A percentile compares a stretch with the other conserved stretches of the same genome.
Conservation (phyloP, 805 yeast genomes). For the Metschnikowia reukaufii region DNA sequence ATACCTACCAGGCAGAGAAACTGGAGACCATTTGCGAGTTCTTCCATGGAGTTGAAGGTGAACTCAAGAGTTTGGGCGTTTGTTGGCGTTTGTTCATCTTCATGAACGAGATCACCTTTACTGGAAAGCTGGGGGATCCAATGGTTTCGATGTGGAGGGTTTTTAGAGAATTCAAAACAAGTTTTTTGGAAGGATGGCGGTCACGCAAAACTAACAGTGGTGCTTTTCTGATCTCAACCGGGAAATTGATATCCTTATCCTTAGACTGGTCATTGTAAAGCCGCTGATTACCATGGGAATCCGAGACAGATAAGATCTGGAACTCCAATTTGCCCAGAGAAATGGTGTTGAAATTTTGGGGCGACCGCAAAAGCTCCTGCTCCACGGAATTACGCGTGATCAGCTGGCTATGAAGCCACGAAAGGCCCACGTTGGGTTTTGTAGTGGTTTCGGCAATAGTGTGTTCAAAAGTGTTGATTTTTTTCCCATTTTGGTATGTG, state of each 20-base stretch:
- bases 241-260: conserved; percentile 36
- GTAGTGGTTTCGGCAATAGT: conserved; percentile 17
- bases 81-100: conserved; percentile 25
- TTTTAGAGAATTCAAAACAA: conserved; percentile 32
- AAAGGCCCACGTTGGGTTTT: conserved; percentile 36
- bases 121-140: conserved; percentile 11
- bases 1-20: conserved; percentile 67
- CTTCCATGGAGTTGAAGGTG: conserved; percentile 25
- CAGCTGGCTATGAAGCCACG: conserved; percentile 22
- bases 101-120: conserved; percentile 42
- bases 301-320: conserved; percentile 34
- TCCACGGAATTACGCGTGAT: conserved; percentile 36
- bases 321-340: conserved; percentile 31
- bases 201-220: conserved; percentile 27
- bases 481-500: conserved; percentile 28
- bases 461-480: conserved; percentile 24
- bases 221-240: conserved; percentile 27
- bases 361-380: conserved; percentile 33
- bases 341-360: conserved; percentile 21
- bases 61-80: conserved; percentile 26
- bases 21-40: conserved; percentile 33
- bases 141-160: conserved; percentile 24
- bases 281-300: conserved; percentile 33
- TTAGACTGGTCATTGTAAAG: conserved; percentile 39
- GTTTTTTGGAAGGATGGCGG: conserved; percentile 20